Conservation (phyloP, 306 rosid species). For the Gillenia trifoliata region DNA sequence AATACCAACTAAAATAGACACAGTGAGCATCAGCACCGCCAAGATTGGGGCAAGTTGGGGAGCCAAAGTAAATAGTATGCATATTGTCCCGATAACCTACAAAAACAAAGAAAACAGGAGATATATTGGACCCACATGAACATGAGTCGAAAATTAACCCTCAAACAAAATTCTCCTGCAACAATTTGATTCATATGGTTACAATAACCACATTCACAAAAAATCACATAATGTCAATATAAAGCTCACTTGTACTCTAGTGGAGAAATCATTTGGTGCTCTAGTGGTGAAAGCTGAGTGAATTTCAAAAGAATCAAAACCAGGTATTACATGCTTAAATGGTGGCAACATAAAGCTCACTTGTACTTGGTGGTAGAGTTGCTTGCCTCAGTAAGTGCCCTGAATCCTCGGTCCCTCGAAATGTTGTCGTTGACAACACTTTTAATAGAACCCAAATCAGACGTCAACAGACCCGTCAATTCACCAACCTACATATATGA, state of each 20-base stretch:
- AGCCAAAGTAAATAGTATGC: conserved; percentile 71
- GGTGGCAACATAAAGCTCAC: conserved; percentile 86
- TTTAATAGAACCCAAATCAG: conserved; percentile 87
- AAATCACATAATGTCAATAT: neutral
- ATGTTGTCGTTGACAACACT: conserved; percentile 72
- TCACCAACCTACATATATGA: conserved; percentile 81
- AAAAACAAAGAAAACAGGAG: conserved; percentile 31
- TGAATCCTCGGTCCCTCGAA: conserved; percentile 94
- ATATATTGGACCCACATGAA: conserved; percentile 8
- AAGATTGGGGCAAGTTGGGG: conserved; percentile 95
- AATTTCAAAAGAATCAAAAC: conserved; percentile 16
- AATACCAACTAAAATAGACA: conserved; percentile 82
- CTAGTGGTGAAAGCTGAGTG: neutral
- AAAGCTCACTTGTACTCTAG: too few species aligned
- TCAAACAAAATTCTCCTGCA: neutral
- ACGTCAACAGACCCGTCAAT: conserved; percentile 83
- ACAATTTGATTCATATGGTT: neutral
- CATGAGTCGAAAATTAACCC: conserved; percentile 17
- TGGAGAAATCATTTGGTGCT: neutral
- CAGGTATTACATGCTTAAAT: conserved; percentile 41
- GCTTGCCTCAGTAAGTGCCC: conserved; percentile 99
- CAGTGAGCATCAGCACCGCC: conserved; percentile 60
- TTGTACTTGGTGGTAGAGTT: conserved; percentile 84
- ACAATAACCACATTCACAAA: neutral
- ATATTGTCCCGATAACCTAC: conserved; percentile 79